Conservation (phyloP, 441 rosid genomes). For the Eruca vesicaria region DNA sequence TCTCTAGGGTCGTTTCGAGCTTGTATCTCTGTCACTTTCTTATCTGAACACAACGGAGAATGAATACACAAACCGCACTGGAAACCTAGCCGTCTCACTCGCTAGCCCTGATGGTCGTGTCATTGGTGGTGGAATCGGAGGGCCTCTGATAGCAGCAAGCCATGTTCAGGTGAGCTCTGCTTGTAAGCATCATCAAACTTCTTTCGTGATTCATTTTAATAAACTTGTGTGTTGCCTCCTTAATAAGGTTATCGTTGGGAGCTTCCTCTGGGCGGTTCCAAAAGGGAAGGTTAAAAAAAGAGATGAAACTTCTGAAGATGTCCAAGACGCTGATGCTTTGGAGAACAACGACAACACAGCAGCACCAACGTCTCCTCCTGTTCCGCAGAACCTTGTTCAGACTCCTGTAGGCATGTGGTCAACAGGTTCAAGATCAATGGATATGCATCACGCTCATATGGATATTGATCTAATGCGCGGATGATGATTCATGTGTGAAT, state of each 20-base stretch:
- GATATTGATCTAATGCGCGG: slow-evolving; percentile 95
- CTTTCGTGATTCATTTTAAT: neutral
- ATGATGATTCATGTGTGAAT: slow-evolving; percentile 42
- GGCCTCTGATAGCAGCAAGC: slow-evolving; percentile 82
- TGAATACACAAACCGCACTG: slow-evolving; percentile 58
- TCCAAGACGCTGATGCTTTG: slow-evolving; percentile 39
- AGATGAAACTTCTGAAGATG: slow-evolving; percentile 47
- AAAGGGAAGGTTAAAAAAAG: slow-evolving; percentile 59
- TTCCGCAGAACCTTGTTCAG: slow-evolving; percentile 57
- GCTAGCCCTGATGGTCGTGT: slow-evolving; percentile 95
- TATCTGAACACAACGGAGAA: slow-evolving; percentile 53
- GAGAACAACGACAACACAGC: slow-evolving; percentile 45
- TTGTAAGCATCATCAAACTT: neutral
- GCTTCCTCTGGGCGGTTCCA: slow-evolving; percentile 81
- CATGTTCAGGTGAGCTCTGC: slow-evolving; percentile 62
- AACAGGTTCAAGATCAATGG: slow-evolving; percentile 30
- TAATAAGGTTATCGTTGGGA: slow-evolving; percentile 78
- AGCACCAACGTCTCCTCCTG: slow-evolving; percentile 40
- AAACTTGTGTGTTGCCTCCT: slow-evolving; percentile 3
- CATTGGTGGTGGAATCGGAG: slow-evolving; percentile 91
- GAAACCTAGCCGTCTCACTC: slow-evolving; percentile 76
- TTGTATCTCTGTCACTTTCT: slow-evolving; percentile 82
- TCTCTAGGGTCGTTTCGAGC: slow-evolving; percentile 84
- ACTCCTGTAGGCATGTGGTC: neutral
- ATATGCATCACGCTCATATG: slow-evolving; percentile 61